phyloP scores from a whole-genome alignment of 2,329 filamentous ascomycete species.

The Trichophyton benhamiae region DNA sequence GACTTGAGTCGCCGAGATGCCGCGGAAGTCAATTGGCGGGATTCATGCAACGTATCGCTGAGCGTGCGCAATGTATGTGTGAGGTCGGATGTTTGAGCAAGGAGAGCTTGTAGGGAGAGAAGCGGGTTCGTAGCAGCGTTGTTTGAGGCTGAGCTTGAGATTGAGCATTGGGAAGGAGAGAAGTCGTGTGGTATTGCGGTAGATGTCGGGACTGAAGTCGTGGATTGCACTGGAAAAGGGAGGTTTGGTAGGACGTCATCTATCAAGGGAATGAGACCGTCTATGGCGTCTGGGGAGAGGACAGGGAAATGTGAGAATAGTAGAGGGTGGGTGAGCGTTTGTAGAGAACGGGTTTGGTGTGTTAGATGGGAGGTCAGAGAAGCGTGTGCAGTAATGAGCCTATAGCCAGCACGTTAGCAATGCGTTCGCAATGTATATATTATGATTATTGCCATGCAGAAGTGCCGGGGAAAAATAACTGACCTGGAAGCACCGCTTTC shows the following conservation, averaged over 20 bases:
- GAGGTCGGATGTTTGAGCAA: conserved; percentile 58
- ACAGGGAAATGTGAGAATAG: conserved; percentile 46
- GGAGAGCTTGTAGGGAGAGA: conserved; percentile 54
- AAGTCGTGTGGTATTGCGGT: conserved; percentile 6
- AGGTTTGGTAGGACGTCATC: conserved; percentile 42
- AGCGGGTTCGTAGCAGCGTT: conserved; percentile 36
- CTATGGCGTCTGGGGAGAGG: conserved; percentile 42
- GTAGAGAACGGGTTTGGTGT: conserved; percentile 48
- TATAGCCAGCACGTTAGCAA: conserved; percentile 18
- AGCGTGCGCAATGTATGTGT: conserved; percentile 73
- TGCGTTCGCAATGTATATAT: not conserved
- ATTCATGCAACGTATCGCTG: conserved; percentile 88
- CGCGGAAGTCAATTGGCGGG: conserved; percentile 70
- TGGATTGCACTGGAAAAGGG: conserved; percentile 31
- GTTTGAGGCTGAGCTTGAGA: conserved; percentile 7
- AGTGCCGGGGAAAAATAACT: conserved; percentile 6
- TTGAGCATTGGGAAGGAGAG: conserved; percentile 18
- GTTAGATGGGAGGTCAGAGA: conserved; percentile 48
- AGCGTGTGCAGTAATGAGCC: conserved; percentile 46
- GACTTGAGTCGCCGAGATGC: conserved; percentile 68
- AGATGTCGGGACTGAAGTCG: not conserved
- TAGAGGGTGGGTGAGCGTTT: conserved; percentile 46
- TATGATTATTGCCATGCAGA: not conserved
- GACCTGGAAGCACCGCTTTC: conserved; percentile 46
- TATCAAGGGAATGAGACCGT: conserved; percentile 46